Evolutionary conservation across 495 filamentous ascomycete genomes (phyloP).

Genomic region (Penicillium coffeae): DNA sequence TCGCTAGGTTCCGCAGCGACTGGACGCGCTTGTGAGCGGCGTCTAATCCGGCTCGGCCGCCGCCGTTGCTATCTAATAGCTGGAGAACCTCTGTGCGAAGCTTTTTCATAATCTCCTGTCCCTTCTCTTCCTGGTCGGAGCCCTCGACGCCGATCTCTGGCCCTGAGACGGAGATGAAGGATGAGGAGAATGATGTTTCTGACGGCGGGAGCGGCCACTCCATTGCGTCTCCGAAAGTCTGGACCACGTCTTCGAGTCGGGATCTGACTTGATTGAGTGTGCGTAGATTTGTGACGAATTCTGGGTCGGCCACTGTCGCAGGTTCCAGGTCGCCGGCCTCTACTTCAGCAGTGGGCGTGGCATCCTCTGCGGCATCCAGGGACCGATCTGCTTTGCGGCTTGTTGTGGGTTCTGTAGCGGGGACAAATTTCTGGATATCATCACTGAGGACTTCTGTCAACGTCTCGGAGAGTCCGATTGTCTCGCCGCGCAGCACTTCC

Average conservation of each 20-base stretch:
- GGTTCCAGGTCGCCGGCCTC: slow-evolving; percentile 1
- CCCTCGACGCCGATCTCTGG: slow-evolving; percentile 62
- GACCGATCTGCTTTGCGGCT: slow-evolving; percentile 7
- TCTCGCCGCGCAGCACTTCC: slow-evolving; percentile 85
- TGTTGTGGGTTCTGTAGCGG: slow-evolving; percentile 16
- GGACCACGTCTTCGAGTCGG: slow-evolving; percentile 79
- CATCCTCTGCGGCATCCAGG: slow-evolving; percentile 7
- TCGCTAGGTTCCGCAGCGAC: slow-evolving; percentile 63
- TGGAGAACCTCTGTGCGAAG: slow-evolving; percentile 67
- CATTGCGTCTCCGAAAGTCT: slow-evolving; percentile 89
- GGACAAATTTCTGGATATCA: slow-evolving; percentile 68
- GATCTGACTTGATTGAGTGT: slow-evolving; percentile 78
- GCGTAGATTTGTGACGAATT: slow-evolving; percentile 70
- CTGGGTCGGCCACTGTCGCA: slow-evolving; percentile 47
- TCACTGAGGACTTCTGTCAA: slow-evolving; percentile 65
- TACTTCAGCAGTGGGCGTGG: slow-evolving; percentile 5
- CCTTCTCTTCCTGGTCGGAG: slow-evolving; percentile 71
- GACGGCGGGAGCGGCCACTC: slow-evolving; percentile 86
- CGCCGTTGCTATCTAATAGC: slow-evolving; percentile 53
- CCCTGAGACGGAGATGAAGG: slow-evolving; percentile 76
- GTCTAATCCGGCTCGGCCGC: slow-evolving; percentile 47
- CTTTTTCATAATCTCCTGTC: slow-evolving; percentile 64
- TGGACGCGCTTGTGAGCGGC: slow-evolving; percentile 68
- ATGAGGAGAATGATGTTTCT: slow-evolving; percentile 64
- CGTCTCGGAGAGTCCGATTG: slow-evolving; percentile 69